phyloP scores from a whole-genome alignment of 1,139 yeast species.

The Citeromyces siamensis region DNA sequence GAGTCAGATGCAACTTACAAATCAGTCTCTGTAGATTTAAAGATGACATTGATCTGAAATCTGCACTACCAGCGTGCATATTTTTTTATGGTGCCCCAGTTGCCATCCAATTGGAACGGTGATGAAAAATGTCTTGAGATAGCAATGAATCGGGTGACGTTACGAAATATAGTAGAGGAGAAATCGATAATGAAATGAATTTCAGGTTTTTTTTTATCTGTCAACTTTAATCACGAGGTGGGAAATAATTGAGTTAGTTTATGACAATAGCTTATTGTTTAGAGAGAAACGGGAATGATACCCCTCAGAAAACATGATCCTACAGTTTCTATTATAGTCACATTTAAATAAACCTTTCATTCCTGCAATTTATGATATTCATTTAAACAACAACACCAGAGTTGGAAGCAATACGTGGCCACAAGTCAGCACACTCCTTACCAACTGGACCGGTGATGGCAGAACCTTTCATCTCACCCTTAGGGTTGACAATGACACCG shows the following conservation, averaged over 20 bases:
- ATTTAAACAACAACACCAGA: constrained; percentile 99
- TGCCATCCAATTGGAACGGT: no score
- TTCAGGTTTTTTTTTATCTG: no score
- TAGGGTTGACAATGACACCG: constrained; percentile 99
- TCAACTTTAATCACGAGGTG: no score
- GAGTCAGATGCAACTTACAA: constrained; percentile 3
- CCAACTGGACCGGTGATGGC: constrained; percentile 99
- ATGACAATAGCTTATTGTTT: no score
- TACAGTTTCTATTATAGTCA: no score
- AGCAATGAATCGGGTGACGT: no score
- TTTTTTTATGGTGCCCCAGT: background rate
- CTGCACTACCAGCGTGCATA: constrained; percentile 1
- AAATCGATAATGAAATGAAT: no score
- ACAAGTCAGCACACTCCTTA: constrained; percentile 99
- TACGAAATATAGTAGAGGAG: no score
- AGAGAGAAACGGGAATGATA: no score
- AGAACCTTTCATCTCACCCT: constrained; percentile 99
- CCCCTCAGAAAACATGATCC: no score
- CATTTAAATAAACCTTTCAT: constrained; percentile 3
- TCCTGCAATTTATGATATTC: constrained; percentile 4
- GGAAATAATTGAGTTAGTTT: no score
- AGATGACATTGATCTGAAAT: constrained; percentile 4
- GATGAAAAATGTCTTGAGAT: no score
- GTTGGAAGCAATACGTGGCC: constrained; percentile 99
- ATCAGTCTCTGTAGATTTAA: background rate